Base-by-base conservation (phyloP, 148 eudicot genomes). In the Rhododendron kiyosumense region DNA sequence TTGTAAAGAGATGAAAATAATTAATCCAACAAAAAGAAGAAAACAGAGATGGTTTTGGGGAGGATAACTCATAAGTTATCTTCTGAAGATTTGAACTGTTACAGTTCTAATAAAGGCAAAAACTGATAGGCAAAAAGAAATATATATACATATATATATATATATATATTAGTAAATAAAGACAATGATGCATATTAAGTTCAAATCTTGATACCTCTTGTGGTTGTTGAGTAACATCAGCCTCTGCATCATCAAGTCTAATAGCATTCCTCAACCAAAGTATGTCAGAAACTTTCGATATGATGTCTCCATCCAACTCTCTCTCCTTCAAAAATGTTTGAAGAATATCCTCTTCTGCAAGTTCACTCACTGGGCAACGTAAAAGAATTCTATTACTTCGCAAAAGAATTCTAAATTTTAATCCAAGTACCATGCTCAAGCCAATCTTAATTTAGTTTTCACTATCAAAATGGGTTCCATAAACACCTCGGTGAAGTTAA, bases 231-330 rank as follows among this genome's bases (percentile, higher is more conserved):
- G 80, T 49, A 79, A 38, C 77, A 45, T 87, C 73, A 49, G 57
- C 75, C 73, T 87, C 86, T 67, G 32, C 67, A 46, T 84, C 84
- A 65, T 84, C 88, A 69, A 83, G 57, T 78, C 36, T 83, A 17
- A 79, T 51, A 14, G 46, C 79, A 49, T 67, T 82, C 63, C 86
- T 63, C 79, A 63, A 65, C 88, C 88, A 87, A 67, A 87, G 51
- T 84, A 54, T n/a, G 73, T 87, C 88, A 79, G 88, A 87, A 87
- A 87, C 88, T 67, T 73, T 87, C 0, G 88, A 74, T 38, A 87
- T 84, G 80, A 87, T 45, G 79, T 87, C 88, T 78, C 88, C 88
- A 83, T 57, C 80, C 71, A 41, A 38, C 71, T 78, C 84, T 67
- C 88, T 83, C 80, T 87, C 86, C 88, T 87, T 69, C 15, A 84